Evolutionary conservation across 2,329 filamentous ascomycete genomes (phyloP).

Genomic region (Teratosphaeria pseudoeucalypti): DNA sequence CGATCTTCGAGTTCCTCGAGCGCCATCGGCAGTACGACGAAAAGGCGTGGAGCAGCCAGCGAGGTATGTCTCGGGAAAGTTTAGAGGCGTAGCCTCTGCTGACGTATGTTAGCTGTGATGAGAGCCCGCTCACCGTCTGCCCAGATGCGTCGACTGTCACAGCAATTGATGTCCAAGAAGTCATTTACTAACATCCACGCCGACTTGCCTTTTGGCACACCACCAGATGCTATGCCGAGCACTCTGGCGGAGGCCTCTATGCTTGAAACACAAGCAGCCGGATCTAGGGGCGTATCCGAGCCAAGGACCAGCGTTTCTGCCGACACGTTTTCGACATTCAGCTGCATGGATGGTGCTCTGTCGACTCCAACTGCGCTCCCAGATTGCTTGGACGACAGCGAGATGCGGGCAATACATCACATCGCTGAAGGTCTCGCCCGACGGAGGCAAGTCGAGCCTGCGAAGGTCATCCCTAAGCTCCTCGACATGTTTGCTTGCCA

Average conservation of each 20-base stretch:
- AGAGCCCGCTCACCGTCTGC: constrained; percentile 28
- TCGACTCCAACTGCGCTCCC: constrained; percentile 17
- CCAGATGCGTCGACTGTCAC: constrained; percentile 30
- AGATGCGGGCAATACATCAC: constrained; percentile 25
- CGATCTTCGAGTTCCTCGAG: constrained; percentile 25
- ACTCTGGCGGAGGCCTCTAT: constrained; percentile 15
- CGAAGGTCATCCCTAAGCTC: constrained; percentile 25
- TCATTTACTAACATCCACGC: constrained; percentile 17
- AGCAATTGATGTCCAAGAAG: constrained; percentile 29
- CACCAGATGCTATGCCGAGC: constrained; percentile 14
- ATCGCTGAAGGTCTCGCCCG: constrained; percentile 26
- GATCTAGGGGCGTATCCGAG: not conserved
- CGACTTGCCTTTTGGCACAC: constrained; percentile 26
- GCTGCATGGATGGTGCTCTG: constrained; percentile 22
- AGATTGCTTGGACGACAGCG: constrained; percentile 3
- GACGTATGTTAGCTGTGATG: constrained; percentile 14
- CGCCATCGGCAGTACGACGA: constrained; percentile 17
- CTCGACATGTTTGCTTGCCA: constrained; percentile 21
- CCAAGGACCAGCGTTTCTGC: constrained; percentile 12
- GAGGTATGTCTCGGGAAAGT: constrained; percentile 14
- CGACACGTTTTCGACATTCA: constrained; percentile 26
- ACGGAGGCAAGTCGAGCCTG: constrained; percentile 25
- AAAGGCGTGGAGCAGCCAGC: constrained; percentile 17
- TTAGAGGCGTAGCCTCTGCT: constrained; percentile 4
- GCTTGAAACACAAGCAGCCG: constrained; percentile 11